These are phyloP conservation scores for Tinospora cordifolia DNA, from an alignment of 164 flowering plant genomes.

Conservation along the genomic window DNA sequence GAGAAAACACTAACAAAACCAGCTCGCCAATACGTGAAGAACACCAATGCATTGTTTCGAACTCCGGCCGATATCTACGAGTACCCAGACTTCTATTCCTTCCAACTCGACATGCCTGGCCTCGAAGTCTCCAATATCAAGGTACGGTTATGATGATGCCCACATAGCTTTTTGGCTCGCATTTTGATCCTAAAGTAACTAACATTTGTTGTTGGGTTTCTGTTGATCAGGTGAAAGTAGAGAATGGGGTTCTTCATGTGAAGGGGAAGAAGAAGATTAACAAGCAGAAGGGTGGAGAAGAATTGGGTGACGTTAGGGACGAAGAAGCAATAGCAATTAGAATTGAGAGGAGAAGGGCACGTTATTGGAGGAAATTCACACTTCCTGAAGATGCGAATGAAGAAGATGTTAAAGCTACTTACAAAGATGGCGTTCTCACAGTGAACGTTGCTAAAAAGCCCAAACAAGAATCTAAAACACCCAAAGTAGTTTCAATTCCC, in stretches of 20 bases:
- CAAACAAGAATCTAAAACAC: constrained; percentile 4
- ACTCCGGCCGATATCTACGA: constrained; percentile 22
- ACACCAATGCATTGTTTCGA: constrained; percentile 15
- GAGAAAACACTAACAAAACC: constrained; percentile 16
- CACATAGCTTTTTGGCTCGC: too few relatives aligned
- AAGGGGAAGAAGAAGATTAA: constrained; percentile 19
- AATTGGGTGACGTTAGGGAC: not conserved
- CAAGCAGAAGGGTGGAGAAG: constrained; percentile 12
- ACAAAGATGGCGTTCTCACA: constrained; percentile 23
- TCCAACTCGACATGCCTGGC: constrained; percentile 23
- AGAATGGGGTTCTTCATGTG: constrained; percentile 22
- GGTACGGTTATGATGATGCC: constrained; percentile 5
- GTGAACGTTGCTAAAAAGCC: constrained; percentile 18
- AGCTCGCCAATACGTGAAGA: constrained; percentile 15
- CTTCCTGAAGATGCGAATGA: constrained; percentile 18
- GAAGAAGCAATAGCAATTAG: constrained; percentile 14
- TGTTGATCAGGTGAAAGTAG: constrained; percentile 21
- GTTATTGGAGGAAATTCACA: constrained; percentile 22
- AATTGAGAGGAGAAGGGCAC: constrained; percentile 22
- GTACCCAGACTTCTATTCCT: constrained; percentile 19
- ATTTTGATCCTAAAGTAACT: too few relatives aligned
- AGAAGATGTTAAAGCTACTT: constrained; percentile 21
- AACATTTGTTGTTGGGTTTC: too few relatives aligned
- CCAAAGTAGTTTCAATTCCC: constrained; percentile 14
- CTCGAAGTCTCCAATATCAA: constrained; percentile 19